Conservation (phyloP, 345 rosid species). For the Brassica napus region Da-Ae NC_063445.1:18964501-18965000, state of each 20-base stretch:
- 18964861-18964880: conserved; percentile 30
- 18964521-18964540: not conserved
- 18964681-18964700: conserved; percentile 24
- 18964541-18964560: conserved; percentile 28
- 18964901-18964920: not conserved
- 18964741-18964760: conserved; percentile 6
- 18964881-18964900: conserved; percentile 29
- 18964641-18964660: conserved; percentile 14
- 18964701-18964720: conserved; percentile 32
- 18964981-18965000: not conserved
- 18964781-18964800: not conserved
- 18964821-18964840: conserved; percentile 28
- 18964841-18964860: conserved; percentile 22
- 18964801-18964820: not conserved
- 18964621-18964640: conserved; percentile 18
- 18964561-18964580: conserved; percentile 35
- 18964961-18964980: not conserved
- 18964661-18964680: not conserved
- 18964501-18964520: not conserved
- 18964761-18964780: not conserved
- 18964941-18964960: not conserved
- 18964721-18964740: conserved; percentile 17
- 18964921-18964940: not conserved
- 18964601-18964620: conserved; percentile 30
- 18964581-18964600: conserved; percentile 32